Base-by-base conservation (phyloP, 1,139 yeast genomes). In the Geotrichum histeridarum region DNA sequence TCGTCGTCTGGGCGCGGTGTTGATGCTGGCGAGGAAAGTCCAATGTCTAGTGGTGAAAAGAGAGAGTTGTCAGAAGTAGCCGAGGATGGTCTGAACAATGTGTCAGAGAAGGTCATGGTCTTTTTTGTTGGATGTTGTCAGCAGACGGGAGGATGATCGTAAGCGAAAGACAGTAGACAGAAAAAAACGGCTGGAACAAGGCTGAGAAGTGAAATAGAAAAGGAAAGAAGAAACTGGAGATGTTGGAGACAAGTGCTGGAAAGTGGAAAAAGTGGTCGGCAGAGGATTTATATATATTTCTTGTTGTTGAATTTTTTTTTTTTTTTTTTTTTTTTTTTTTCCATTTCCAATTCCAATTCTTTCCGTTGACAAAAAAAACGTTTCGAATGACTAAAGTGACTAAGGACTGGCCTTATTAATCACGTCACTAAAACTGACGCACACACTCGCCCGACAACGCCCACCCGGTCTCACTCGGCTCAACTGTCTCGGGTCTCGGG, bases 1-100 rank as follows among this genome's bases (percentile, higher is more conserved):
- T 17, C 46, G 36, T 42, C 46, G 4, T 42, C 46, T 6, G 46
- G 46, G 11, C 8, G 35, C 5, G 46, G 46, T 14, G 46, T 42
- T 18, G 46, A 42, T 12, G 46, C 46, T 12, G 46, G 46, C 8
- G 46, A 42, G 6, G 46, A 30, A 12, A 42, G 15, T 8, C 35
- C 8, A 5, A 35, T 42, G 36, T n/a, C 15, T 3, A 35, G 11
- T 15, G 46, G 30, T 8, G 46, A 42, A 42, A 42, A 42, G 15
- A 42, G 46, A 3, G 46, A 42, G 22, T 42, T 35, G 46, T 27
- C 46, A 14, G 15, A 11, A 8, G 8, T 12, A 17, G 35, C 46
- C 46, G 22, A 30, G 36, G 46, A 12, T 12, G 36, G 9, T 8
- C 18, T 2, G 36, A 8, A 22, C 14, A 18, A 14, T 7, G 31